These are phyloP conservation scores for Tetradesmus obliquus DNA, from an alignment of 139 green algal species.

Conservation along the genomic window DNA sequence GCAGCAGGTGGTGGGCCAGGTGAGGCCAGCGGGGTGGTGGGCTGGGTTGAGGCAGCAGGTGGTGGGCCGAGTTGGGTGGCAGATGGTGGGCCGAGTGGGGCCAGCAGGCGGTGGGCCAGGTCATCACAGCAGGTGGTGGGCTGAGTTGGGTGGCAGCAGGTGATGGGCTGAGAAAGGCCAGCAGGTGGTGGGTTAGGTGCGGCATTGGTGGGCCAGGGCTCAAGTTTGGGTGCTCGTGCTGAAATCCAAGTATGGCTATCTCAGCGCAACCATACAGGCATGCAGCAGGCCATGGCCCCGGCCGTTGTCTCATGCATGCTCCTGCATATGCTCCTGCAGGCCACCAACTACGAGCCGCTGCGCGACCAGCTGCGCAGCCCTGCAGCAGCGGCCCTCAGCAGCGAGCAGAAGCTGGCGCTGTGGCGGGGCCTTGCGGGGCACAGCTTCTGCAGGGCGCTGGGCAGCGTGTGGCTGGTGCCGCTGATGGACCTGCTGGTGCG, in stretches of 20 bases:
- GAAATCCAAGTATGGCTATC: neutral
- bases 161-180: neutral
- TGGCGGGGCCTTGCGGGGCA: slow-evolving; percentile 47
- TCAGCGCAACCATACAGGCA: neutral
- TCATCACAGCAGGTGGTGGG: too few relatives aligned
- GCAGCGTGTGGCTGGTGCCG: slow-evolving; percentile 67
- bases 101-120: neutral
- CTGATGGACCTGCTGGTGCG: slow-evolving; percentile 80
- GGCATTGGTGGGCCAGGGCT: neutral
- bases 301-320: too few relatives aligned
- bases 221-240: neutral
- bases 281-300: neutral
- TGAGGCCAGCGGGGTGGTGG: neutral
- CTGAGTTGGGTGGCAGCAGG: neutral
- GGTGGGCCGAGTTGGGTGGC: neutral
- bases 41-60: neutral
- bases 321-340: neutral
- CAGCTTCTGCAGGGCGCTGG: slow-evolving; percentile 36
- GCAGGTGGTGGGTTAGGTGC: neutral
- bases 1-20: slow-evolving; percentile 1
- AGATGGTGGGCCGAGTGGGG: neutral
- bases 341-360: slow-evolving; percentile 42
- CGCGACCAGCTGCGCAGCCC: slow-evolving; percentile 19
- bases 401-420: slow-evolving; percentile 43
- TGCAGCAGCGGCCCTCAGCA: slow-evolving; percentile 6